These are phyloP conservation scores for Gracilaria domingensis DNA, from an alignment of 23 red algal genomes.

Conservation along the genomic window DNA sequence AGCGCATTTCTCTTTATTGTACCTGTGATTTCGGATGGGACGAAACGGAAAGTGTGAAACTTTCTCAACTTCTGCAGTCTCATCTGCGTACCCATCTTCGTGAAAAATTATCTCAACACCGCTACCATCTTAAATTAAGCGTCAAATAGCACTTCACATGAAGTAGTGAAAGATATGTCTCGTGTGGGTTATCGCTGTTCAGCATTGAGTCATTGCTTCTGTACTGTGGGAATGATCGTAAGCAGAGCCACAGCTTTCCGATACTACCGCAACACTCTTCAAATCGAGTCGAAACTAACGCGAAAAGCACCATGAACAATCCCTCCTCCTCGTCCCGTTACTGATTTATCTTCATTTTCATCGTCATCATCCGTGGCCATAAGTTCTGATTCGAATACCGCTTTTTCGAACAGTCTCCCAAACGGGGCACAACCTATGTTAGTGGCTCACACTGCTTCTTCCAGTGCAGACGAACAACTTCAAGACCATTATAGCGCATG, in stretches of 20 bases:
- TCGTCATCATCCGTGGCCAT: not conserved
- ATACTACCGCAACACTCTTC: not conserved
- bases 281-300: not conserved
- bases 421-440: too few relatives aligned
- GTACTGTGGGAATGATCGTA: not conserved
- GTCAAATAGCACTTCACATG: too few relatives aligned
- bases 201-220: not conserved
- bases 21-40: too few relatives aligned
- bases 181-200: not conserved
- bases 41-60: conserved; percentile 2
- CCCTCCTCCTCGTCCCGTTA: not conserved
- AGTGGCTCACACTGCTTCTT: too few relatives aligned
- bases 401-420: too few relatives aligned
- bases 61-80: not conserved
- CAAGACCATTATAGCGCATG: too few relatives aligned
- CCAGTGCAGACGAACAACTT: too few relatives aligned
- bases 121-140: too few relatives aligned
- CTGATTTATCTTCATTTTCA: not conserved
- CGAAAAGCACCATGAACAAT: not conserved
- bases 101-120: too few relatives aligned
- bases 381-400: too few relatives aligned
- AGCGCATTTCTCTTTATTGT: too few relatives aligned
- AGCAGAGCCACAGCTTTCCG: not conserved
- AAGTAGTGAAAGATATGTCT: not conserved
- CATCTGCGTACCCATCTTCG: too few relatives aligned